Conservation (phyloP, 1,139 yeast genomes). For the Debaryomyces coudertii region DNA sequence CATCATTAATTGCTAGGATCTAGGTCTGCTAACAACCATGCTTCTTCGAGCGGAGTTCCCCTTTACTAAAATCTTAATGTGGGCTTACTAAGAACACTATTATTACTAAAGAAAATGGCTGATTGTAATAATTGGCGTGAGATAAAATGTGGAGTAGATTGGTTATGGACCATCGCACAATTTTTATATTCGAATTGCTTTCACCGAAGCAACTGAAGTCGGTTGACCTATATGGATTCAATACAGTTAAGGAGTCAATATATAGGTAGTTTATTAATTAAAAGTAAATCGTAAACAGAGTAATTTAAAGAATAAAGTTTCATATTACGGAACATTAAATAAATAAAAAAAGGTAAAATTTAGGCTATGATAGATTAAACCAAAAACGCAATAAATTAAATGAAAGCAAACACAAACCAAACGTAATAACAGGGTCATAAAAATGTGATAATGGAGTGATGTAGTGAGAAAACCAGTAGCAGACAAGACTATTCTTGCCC, state of each 20-base stretch:
- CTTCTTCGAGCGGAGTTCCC: neutral
- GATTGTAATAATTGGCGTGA: neutral
- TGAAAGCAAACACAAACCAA: neutral
- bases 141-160: neutral
- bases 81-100: neutral
- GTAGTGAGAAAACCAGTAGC: neutral
- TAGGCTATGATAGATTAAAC: slow-evolving; percentile 2
- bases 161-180: slow-evolving; percentile 5
- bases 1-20: neutral
- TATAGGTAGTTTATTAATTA: neutral
- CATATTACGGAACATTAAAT: neutral
- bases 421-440: neutral
- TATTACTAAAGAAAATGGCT: neutral
- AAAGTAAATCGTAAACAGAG: slow-evolving; percentile 3
- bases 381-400: slow-evolving; percentile 6
- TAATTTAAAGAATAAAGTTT: neutral
- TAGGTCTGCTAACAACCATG: neutral
- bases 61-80: neutral
- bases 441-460: neutral
- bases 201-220: neutral
- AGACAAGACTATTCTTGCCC: slow-evolving; percentile 77
- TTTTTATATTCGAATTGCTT: neutral
- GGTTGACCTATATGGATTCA: neutral
- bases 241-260: neutral
- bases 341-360: neutral